phyloP scores from a whole-genome alignment of 495 filamentous ascomycete genomes.

The Penicillium silybi region DNA sequence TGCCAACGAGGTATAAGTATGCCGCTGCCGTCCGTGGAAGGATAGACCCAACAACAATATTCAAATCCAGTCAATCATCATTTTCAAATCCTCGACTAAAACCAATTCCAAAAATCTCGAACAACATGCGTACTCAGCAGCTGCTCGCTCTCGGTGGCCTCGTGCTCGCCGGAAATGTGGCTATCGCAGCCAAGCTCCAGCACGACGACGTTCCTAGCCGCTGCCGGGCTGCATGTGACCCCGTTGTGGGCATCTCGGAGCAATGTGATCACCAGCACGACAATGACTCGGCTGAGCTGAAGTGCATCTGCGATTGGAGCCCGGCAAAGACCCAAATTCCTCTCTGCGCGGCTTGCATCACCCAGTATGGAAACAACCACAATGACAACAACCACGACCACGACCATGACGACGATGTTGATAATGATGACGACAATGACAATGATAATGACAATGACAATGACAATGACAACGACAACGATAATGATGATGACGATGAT shows the following conservation, averaged over 20 bases:
- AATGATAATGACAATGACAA: constrained; percentile 7
- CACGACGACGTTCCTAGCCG: constrained; percentile 30
- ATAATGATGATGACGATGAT: constrained; percentile 10
- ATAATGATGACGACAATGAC: constrained; percentile 8
- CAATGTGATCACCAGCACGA: constrained; percentile 26
- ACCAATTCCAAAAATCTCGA: not conserved
- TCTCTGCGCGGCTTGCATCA: constrained; percentile 37
- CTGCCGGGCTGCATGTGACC: constrained; percentile 29
- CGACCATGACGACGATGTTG: constrained; percentile 13
- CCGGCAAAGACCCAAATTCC: constrained; percentile 24
- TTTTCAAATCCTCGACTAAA: not conserved
- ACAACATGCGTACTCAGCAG: constrained; percentile 26
- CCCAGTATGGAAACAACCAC: constrained; percentile 18
- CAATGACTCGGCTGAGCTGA: constrained; percentile 26
- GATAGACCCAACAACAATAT: not conserved
- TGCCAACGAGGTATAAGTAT: constrained; percentile 13
- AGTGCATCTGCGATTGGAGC: constrained; percentile 33
- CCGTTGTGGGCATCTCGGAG: constrained; percentile 23
- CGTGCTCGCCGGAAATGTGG: constrained; percentile 24
- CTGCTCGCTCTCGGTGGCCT: constrained; percentile 26
- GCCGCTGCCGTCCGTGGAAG: not conserved
- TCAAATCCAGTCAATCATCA: not conserved
- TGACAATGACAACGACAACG: constrained; percentile 14
- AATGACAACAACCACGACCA: constrained; percentile 12
- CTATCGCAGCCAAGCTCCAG: constrained; percentile 27